These are phyloP conservation scores for Fraxinus ornus DNA, from an alignment of 305 asterid genomes.

Conservation along the genomic window DNA sequence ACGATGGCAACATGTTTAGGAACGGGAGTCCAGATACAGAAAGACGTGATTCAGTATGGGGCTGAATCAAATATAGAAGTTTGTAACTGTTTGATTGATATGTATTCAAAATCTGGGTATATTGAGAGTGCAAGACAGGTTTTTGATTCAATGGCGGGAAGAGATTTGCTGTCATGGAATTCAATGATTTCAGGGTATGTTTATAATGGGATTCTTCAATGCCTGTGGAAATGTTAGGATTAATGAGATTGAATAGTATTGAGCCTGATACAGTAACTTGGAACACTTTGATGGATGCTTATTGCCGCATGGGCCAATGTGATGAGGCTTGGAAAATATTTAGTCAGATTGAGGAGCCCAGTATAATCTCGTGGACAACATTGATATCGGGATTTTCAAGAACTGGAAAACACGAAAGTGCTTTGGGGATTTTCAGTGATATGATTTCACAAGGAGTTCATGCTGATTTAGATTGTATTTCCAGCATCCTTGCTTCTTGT, in stretches of 20 bases:
- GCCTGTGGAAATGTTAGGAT: conserved; percentile 33
- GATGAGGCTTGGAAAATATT: conserved; percentile 39
- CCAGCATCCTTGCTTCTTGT: conserved; percentile 37
- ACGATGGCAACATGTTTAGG: conserved; percentile 11
- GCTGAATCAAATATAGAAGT: conserved; percentile 28
- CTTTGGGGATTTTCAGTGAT: conserved; percentile 29
- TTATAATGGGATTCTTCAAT: conserved; percentile 27
- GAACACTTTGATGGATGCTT: conserved; percentile 43
- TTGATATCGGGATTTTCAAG: conserved; percentile 45
- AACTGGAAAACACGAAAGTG: conserved; percentile 28
- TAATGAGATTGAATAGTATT: conserved; percentile 30
- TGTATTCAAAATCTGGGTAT: conserved; percentile 42
- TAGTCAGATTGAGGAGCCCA: conserved; percentile 34
- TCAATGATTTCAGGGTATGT: conserved; percentile 40
- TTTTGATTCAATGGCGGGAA: conserved; percentile 32
- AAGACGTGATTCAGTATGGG: conserved; percentile 35
- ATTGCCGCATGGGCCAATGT: conserved; percentile 44
- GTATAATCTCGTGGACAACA: conserved; percentile 46
- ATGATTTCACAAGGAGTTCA: conserved; percentile 24
- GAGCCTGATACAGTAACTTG: conserved; percentile 41
- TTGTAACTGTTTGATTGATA: conserved; percentile 39
- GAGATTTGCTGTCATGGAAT: conserved; percentile 41
- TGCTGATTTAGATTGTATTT: conserved; percentile 43
- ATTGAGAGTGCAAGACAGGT: conserved; percentile 29
- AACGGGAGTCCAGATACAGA: conserved; percentile 36